Base-by-base conservation (phyloP, 2,329 filamentous ascomycete genomes). In the Aspergillus aculeatus region DNA sequence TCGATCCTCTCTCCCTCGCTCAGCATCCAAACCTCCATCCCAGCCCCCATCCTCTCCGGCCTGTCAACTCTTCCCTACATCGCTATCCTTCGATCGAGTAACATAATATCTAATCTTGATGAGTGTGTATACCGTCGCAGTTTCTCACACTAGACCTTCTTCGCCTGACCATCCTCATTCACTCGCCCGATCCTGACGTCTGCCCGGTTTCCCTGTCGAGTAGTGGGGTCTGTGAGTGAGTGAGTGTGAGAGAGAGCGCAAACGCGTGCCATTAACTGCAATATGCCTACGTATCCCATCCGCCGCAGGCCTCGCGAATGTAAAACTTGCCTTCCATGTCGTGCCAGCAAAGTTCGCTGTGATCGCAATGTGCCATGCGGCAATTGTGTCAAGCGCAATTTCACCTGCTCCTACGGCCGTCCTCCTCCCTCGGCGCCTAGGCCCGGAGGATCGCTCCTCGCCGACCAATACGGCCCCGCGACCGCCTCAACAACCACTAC, bases 301-400 rank as follows among this genome's bases (percentile, higher is more conserved):
- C 73, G 73, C 26, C 73, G 73, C 64, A 65, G 73, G 55, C 73
- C 73, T 54, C 73, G 73, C 59, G 71, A 74, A 64, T 74, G 72
- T 64, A 81, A 82, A 64, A 82, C 81, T 4, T 83, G 81, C 63
- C 73, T 78, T 54, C 71, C 77, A 16, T 83, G 81, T 59, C 80
- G 80, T 49, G 75, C 77, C 23, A 78, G 80, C 53, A 83, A 83
- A 73, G 82, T 82, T 67, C 75, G 80, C 62, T 78, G 76, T 65
- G 75, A 78, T 67, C 75, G 76, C 65, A 73, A 75, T 49, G 62
- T 74, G 11, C 76, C 76, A 47, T 78, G 76, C 56, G 66, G 73
- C 57, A 77, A 77, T 63, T 78, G 76, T 64, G 69, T 75, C 58
- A 78, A 77, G 63, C 72, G 76, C 59, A 75, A 75, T 54, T 75